Percentiles rank a stretch among this genome's conserved stretches.
phyloP scores from a whole-genome alignment of 345 rosid genomes.

The Salix udensis region DNA sequence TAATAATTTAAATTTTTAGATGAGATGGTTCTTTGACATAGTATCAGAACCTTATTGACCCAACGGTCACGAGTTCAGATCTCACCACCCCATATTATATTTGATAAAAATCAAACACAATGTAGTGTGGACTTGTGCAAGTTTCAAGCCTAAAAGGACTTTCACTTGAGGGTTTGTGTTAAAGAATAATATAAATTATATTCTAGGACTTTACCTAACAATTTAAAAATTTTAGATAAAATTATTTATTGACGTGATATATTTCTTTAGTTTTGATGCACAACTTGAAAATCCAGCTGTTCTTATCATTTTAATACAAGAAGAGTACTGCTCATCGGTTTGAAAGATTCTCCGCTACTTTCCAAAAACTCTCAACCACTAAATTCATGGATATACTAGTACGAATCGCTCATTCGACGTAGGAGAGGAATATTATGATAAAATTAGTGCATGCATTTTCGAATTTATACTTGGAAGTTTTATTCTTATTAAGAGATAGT shows the following conservation, averaged over 20 bases:
- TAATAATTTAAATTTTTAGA: no score
- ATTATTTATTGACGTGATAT: no score
- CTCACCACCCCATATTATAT: no score
- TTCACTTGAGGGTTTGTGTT: fast-evolving
- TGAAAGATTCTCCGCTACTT: neutral
- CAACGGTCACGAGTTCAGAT: no score
- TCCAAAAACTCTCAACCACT: neutral
- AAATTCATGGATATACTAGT: neutral
- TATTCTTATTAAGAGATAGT: no score
- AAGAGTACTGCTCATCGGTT: neutral
- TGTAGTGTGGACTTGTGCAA: no score
- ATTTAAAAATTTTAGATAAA: no score
- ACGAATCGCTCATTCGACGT: neutral
- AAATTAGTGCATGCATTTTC: neutral
- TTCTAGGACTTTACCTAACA: fast-evolving
- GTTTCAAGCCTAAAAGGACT: no score
- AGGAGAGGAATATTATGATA: neutral
- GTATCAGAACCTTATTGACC: no score
- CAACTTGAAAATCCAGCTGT: neutral
- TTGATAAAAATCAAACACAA: no score
- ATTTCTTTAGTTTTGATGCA: neutral
- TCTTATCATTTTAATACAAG: neutral
- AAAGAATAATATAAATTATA: no score
- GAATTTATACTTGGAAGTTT: neutral
- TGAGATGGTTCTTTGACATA: no score